A percentile compares a stretch with the other conserved stretches of the same genome.
phyloP scores from a whole-genome alignment of 164 flowering plant species.

The Pachysandra terminalis region DNA sequence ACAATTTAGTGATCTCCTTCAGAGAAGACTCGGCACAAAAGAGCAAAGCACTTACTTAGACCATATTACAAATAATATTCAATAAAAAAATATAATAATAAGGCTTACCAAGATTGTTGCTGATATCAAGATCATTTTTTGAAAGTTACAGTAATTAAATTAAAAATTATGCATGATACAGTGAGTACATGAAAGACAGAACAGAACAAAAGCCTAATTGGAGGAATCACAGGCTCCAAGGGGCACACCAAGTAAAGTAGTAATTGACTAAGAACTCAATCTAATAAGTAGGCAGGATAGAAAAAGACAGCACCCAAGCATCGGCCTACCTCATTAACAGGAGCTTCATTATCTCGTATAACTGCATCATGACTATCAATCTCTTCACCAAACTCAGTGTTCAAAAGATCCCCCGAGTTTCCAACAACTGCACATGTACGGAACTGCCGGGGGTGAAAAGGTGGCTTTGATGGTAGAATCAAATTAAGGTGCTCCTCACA shows the following conservation, averaged over 20 bases:
- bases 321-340: conserved; percentile 73
- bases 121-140: background rate
- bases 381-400: conserved; percentile 92
- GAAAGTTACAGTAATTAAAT: background rate
- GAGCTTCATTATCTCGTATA: conserved; percentile 96
- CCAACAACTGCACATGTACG: conserved; percentile 96
- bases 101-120: background rate
- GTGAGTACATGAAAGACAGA: no score
- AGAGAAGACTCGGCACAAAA: background rate
- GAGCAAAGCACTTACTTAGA: background rate
- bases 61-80: background rate
- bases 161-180: background rate
- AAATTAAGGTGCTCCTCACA: conserved; percentile 95
- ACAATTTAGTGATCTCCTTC: background rate
- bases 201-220: no score
- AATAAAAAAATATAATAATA: no score
- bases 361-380: conserved; percentile 97
- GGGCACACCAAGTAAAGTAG: no score
- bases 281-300: background rate
- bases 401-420: conserved; percentile 91
- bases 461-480: conserved; percentile 83
- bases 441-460: conserved; percentile 92
- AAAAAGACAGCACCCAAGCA: conserved; percentile 2
- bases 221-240: no score
- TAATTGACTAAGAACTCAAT: background rate